Base-by-base conservation (phyloP, 441 rosid genomes). In the Erodium chrysanthum region DNA sequence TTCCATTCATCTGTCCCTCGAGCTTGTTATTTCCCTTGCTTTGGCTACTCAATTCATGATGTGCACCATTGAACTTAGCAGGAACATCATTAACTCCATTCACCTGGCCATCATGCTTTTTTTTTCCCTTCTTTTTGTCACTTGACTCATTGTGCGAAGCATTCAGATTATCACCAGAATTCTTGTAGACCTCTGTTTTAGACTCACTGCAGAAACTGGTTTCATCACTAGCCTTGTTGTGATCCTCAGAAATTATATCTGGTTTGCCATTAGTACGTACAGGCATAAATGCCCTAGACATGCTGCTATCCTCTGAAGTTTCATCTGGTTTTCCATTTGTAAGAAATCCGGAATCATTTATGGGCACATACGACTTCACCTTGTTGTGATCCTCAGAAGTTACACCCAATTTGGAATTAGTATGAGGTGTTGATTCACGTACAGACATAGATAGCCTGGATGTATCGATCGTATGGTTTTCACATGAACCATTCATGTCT, bases 221-320 rank as follows among this genome's bases (percentile, higher is more conserved):
- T 62, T 66, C 70, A 65, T 77, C 82, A 25, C 69, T 70, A 44
- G 68, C 74, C 59, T 59, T 70, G 52, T 20, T 18, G 15, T 64
- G 74, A 69, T 70, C 66, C 65, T 65, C 58, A 73, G 54, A 56
- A 35, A 66, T 35, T 65, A 75, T 80, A 35, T 58, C 31, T 7
- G 78, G 54, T 63, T 82, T 82, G 10, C 80, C 87, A 78, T 79
- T 84, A 66, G 72, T 44, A 76, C 78, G 70, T 66, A 60, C 68
- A 29, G 76, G 68, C 74, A 65, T 17, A 18, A 70, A 69, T 17
- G 80, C 70, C 66, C 65, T 21, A 67, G 59, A 63, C 61, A 73
- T 76, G 66, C 72, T 65, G 48, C 66, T 42, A 50, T 23, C 75
- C 58, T 81, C 77, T 9, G 84, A 75, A 25, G 33, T 25, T 42